Evolutionary conservation across 2,329 filamentous ascomycete species (phyloP).

Genomic region (Tolypocladium album): DNA sequence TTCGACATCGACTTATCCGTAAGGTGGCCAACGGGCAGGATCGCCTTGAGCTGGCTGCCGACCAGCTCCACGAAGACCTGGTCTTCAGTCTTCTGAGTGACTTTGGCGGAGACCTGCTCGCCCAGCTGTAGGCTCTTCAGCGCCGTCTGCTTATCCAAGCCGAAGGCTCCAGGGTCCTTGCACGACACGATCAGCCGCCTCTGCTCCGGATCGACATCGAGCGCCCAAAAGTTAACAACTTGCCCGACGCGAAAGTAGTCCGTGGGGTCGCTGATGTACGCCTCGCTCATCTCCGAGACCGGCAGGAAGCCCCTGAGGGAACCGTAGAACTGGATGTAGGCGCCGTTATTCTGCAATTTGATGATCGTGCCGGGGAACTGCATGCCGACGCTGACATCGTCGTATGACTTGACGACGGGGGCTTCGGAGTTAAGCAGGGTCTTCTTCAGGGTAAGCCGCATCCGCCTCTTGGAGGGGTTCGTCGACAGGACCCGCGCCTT

Average conservation of each 20-base stretch:
- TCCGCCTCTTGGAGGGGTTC: constrained; percentile 62
- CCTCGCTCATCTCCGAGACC: constrained; percentile 95
- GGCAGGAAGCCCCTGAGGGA: constrained; percentile 77
- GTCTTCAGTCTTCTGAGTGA: constrained; percentile 71
- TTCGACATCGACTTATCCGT: constrained; percentile 77
- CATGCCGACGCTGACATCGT: constrained; percentile 61
- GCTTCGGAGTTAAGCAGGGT: constrained; percentile 83
- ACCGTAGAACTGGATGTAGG: constrained; percentile 88
- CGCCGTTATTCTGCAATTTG: constrained; percentile 67
- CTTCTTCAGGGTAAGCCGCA: constrained; percentile 90
- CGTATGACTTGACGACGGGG: constrained; percentile 66
- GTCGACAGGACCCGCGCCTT: constrained; percentile 79
- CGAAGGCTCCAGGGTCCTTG: constrained; percentile 75
- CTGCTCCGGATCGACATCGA: constrained; percentile 63
- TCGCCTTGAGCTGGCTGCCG: constrained; percentile 64
- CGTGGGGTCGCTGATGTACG: constrained; percentile 78
- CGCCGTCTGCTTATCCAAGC: constrained; percentile 62
- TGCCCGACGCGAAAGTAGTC: constrained; percentile 87
- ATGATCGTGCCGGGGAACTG: constrained; percentile 81
- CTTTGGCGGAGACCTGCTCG: constrained; percentile 64
- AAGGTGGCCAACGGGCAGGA: constrained; percentile 67
- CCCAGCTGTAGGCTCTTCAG: constrained; percentile 66
- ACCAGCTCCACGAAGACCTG: constrained; percentile 68
- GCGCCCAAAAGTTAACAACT: constrained; percentile 81
- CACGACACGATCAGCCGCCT: constrained; percentile 78